Evolutionary conservation across 2,329 filamentous ascomycete genomes (phyloP), one percentile per base, ranked within the genome.

Genomic region (Fusarium gaditjirri): DNA sequence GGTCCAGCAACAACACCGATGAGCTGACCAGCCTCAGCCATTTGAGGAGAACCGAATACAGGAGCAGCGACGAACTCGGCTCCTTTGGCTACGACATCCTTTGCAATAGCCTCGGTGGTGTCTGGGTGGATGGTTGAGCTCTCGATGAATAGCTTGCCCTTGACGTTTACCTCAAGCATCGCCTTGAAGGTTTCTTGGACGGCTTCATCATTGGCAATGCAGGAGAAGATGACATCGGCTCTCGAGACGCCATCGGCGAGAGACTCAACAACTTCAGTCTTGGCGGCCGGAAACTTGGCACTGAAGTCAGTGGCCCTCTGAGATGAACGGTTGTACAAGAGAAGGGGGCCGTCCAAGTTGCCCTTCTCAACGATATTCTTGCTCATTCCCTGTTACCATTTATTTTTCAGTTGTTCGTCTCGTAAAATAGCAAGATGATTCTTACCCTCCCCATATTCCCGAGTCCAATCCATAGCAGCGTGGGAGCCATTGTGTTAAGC

Each of bases 111-210:
- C 68, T 93, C 88, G 3, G 93, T 93, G 8, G 93, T 94, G 61
- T 95, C 92, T 0, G 95, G 94, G 80, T 96, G 93, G 39, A 97
- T 89, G 31, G 94, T 97, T 7, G 93, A 96, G 86, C 92, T 95
- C 78, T 97, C 94, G 36, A 97, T 88, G 73, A 97, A 91, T 21
- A 96, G 84, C 83, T 97, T 97, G 68, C 89, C 90, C 33, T 85
- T 85, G 23, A 93, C 82, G 63, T 89, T 83, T 33, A 50, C 61
- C 23, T 82, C 78, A 7, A 94, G 82, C 35, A 92, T 87, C 6
- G 85, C 79, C 44, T 86, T 81, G 66, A 94, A 86, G 25, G 90
- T 89, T 8, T 87, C 83, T 63, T 89, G 87, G 46, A 97, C 89
- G 9, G 93, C 92, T 6, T 87, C 84, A 79, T 97, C 94, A 78